These are phyloP conservation scores for Hymenochaete sp. DNA, from an alignment of 1,284 basidiomycete genomes.

Conservation along the genomic window DNA sequence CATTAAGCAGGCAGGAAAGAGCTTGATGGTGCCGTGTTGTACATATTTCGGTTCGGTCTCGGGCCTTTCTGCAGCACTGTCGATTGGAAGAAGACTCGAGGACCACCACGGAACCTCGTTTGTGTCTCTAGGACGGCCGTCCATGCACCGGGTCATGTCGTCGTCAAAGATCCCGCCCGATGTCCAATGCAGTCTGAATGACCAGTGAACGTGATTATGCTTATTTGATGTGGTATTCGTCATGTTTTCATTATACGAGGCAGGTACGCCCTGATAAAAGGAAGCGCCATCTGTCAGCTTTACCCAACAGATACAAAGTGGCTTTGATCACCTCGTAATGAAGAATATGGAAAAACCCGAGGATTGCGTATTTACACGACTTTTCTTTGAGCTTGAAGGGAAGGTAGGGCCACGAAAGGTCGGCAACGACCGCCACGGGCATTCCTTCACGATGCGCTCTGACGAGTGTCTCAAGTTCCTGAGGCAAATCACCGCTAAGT, in stretches of 20 bases:
- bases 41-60: no score
- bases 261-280: no score
- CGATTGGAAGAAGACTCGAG: no score
- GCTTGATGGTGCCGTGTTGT: no score
- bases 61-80: no score
- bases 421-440: constrained; percentile 5
- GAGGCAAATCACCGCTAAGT: neutral
- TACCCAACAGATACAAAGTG: neutral
- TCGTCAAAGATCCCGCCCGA: constrained; percentile 1
- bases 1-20: no score
- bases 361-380: neutral
- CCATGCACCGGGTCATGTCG: neutral
- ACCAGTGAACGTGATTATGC: no score
- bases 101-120: constrained; percentile 3
- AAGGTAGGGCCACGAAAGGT: neutral
- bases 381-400: neutral
- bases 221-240: no score
- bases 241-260: no score
- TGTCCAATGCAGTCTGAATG: constrained; percentile 6
- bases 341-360: constrained; percentile 10
- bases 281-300: no score
- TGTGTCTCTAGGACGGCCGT: neutral
- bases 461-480: neutral
- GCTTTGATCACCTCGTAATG: neutral
- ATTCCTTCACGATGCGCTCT: constrained; percentile 4